Base-by-base conservation (phyloP, 129 eudicot species). In the sunflower (Helianthus annuus) region DNA sequence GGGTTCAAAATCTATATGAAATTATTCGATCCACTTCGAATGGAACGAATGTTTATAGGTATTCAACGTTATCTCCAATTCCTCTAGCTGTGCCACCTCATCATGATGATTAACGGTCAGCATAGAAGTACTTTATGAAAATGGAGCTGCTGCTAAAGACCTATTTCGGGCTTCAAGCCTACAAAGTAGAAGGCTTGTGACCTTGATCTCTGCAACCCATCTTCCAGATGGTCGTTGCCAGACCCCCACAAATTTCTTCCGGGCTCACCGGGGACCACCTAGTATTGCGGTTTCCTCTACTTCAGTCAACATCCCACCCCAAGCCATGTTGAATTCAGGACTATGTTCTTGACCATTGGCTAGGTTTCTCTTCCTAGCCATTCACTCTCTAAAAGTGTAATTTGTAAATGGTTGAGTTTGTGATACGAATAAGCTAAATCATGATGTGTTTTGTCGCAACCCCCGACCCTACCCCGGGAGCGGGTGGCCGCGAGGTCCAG, bases 151-250 rank as follows among this genome's bases (percentile, higher is more conserved):
- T n/a, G n/a, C n/a, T n/a, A n/a, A n/a, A n/a, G n/a, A n/a, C 48
- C 71, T 80, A 48, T 84, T 86, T 74, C 90, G 75, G 13, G 88
- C 90, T 75, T 87, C 83, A 42, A 90, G 87, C 81, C 96, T 80
- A 40, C 74, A 86, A 22, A 90, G 80, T 67, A 90, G 88, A 68
- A 89, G 86, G 55, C 82, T 89, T 0, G 92, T 82, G 69, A 89
- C 96, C 66, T 89, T 89, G 16, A 89, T 89, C 74, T 89, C 96
- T 12, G 96, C 92, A 67, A 89, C 96, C 92, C 92, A 90, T 57
- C 96, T 68, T 39, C 96, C 96, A 6, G 96, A 90, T 22, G 96
- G 96, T 54, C 96, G 69, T 15, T 86, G 93, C 39, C 93, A 62
- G 16, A 90, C 93, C 27, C 96, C 96, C 14, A 90, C 88, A 52